Base-by-base conservation (phyloP, 1,139 yeast genomes). In the Kurtzmaniella quercitrusa region DNA sequence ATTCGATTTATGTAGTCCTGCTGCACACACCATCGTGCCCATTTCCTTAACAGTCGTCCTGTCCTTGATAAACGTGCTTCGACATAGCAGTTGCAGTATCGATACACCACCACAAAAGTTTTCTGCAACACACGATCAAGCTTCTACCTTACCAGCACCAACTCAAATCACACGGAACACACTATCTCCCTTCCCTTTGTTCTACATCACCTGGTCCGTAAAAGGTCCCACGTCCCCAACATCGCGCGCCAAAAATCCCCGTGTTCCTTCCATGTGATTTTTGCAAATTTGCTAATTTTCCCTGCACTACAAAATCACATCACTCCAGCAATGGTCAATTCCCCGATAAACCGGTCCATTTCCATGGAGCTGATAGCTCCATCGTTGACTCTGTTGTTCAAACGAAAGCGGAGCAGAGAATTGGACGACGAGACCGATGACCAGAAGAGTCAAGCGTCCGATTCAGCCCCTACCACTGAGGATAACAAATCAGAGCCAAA, bases 321-420 rank as follows among this genome's bases (percentile, higher is more conserved):
- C 27, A 23, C 7, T 23, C 27, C 27, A 23, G 18, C 17, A 15
- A 38, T 27, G 34, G 34, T 19, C 12, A 25, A 25, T 38, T 19
- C 34, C 12, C 56, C 61, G 34, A 48, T 63, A 31, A 54, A 61
- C 4, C 55, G 73, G 46, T 60, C 72, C n/a, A 60, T 72, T 40
- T 71, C 76, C 1, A 73, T 71, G 49, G 77, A 72, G 41, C 59
- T 71, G 42, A 57, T 70, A 51, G 72, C 68, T 10, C 72, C 74
- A 9, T 64, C 62, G 41, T 47, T 71, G 33, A 60, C 70, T 8
- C 67, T 70, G 36, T 64, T 72, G 44, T 72, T 72, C 54, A 63
- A 60, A 46, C 56, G 72, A 40, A 71, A 69, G 46, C 60, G 70
- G 50, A 56, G 57, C 44, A 58, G 62, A 50, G 53, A 46, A 15